Evolutionary conservation across 768 basidiomycete genomes (phyloP).

Genomic region (Gautieria morchelliformis): DNA sequence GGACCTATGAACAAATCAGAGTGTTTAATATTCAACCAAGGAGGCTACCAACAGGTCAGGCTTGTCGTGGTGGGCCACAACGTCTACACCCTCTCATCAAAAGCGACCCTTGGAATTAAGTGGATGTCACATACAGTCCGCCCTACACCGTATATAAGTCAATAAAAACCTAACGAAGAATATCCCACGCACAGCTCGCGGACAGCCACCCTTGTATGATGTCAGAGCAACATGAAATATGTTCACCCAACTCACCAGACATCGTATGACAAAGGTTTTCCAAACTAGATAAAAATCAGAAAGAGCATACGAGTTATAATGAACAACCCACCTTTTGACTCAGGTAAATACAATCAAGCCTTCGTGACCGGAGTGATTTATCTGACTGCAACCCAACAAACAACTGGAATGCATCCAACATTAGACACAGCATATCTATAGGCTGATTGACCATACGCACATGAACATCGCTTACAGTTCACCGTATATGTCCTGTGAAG

Average conservation of each 20-base stretch:
- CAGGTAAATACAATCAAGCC: constrained; percentile 95
- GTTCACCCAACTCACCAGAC: constrained; percentile 35
- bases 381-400: background rate
- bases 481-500: constrained; percentile 83
- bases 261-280: constrained; percentile 61
- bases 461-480: constrained; percentile 52
- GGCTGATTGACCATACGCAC: background rate
- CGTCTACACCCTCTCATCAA: constrained; percentile 33
- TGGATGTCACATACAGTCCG: constrained; percentile 49
- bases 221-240: background rate
- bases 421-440: too few relatives aligned
- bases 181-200: constrained; percentile 54
- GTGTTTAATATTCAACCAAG: constrained; percentile 8
- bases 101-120: background rate
- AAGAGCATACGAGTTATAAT: background rate
- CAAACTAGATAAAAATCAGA: constrained; percentile 37
- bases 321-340: constrained; percentile 67
- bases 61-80: constrained; percentile 59
- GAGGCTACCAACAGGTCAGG: constrained; percentile 62
- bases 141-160: constrained; percentile 28
- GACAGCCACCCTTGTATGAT: constrained; percentile 46
- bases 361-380: constrained; percentile 17
- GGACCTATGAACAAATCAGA: constrained; percentile 37
- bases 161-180: background rate
- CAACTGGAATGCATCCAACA: too few relatives aligned